A percentile compares a stretch with the other conserved stretches of the same genome.
Conservation (phyloP, 108 stramenopile species). For the Pseudonitzschia pungens region DNA sequence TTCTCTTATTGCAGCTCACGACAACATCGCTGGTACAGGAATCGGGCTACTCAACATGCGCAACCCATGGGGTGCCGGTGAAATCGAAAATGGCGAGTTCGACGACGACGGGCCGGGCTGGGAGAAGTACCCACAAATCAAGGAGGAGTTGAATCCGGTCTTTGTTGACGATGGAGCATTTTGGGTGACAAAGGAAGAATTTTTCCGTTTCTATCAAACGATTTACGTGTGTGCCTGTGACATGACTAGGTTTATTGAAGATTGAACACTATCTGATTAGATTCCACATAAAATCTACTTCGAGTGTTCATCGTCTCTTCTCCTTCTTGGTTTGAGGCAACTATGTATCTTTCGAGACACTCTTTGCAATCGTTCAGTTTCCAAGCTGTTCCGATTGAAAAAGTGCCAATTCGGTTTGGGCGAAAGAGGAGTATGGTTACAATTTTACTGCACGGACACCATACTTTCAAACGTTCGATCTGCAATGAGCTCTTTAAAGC, state of each 20-base stretch:
- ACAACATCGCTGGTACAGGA: conserved; percentile 39
- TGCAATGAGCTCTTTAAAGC: too few species aligned
- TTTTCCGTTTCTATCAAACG: conserved; percentile 35
- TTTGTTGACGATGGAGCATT: conserved; percentile 44
- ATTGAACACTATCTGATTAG: conserved; percentile 21
- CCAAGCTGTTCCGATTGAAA: too few species aligned
- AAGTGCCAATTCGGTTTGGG: too few species aligned
- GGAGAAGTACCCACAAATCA: conserved; percentile 41
- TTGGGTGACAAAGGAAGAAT: conserved; percentile 48
- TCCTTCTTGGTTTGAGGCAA: too few species aligned
- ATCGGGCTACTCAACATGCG: conserved; percentile 45
- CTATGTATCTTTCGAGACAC: too few species aligned
- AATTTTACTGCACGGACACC: too few species aligned
- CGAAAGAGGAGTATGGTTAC: too few species aligned
- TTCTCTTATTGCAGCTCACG: conserved; percentile 40
- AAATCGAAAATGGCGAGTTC: conserved; percentile 51
- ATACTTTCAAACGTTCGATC: too few species aligned
- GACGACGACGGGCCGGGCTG: conserved; percentile 53
- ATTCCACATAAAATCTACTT: too few species aligned
- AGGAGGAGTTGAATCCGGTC: conserved; percentile 33
- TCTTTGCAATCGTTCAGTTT: too few species aligned
- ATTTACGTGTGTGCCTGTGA: conserved; percentile 39
- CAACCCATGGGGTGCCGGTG: conserved; percentile 50
- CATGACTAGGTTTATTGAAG: conserved; percentile 46
- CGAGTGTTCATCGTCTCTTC: too few species aligned